Conservation (phyloP, 2,329 filamentous ascomycete genomes). For the Colletotrichum endophyticum region DNA sequence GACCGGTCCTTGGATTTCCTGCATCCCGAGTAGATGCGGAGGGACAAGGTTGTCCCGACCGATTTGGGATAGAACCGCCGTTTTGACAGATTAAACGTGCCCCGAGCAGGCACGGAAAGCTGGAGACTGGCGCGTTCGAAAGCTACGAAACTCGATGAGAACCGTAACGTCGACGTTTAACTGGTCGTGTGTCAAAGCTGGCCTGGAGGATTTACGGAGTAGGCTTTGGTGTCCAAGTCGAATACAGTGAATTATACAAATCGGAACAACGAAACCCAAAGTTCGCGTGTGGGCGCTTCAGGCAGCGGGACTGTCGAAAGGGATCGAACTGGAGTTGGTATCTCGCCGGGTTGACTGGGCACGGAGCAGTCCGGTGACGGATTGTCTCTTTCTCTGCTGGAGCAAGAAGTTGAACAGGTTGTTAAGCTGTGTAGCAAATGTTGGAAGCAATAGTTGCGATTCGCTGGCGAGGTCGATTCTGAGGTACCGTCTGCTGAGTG, state of each 20-base stretch:
- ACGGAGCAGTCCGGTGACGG: neutral
- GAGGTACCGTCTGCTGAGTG: constrained; percentile 4
- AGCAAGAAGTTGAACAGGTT: neutral
- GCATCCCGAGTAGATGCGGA: constrained; percentile 89
- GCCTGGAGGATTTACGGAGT: neutral
- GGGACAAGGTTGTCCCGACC: constrained; percentile 86
- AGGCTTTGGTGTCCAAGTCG: neutral
- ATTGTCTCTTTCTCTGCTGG: neutral
- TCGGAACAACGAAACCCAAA: constrained; percentile 1
- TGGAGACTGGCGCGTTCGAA: constrained; percentile 26
- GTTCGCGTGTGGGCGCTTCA: neutral
- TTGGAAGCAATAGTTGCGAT: neutral
- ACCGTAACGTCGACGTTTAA: neutral
- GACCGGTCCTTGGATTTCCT: constrained; percentile 76
- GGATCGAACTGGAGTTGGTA: neutral
- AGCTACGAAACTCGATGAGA: constrained; percentile 1
- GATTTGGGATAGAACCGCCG: constrained; percentile 79
- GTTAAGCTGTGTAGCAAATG: neutral
- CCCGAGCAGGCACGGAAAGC: constrained; percentile 50
- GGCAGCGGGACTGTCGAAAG: neutral
- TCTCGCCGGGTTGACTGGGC: neutral
- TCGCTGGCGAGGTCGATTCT: constrained; percentile 22
- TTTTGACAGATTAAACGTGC: constrained; percentile 73
- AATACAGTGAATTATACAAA: neutral
- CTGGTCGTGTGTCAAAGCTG: constrained; percentile 5